Percentiles rank a stretch among this genome's conserved stretches.
Evolutionary conservation across 2,329 filamentous ascomycete genomes (phyloP).

Genomic region (Colletotrichum trifolii): DNA sequence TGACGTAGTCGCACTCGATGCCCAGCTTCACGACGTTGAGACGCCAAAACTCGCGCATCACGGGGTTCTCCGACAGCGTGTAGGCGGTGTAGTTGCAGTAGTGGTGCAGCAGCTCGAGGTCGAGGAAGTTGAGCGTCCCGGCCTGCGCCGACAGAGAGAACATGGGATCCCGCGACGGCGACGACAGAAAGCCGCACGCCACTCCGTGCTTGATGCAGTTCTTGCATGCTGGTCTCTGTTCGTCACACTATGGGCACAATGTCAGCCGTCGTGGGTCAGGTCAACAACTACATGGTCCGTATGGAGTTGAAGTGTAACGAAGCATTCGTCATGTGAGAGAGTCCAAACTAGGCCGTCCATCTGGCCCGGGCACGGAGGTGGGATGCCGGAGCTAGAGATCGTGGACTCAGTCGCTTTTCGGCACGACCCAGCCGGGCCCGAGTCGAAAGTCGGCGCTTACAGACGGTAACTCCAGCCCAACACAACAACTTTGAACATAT

Average conservation of each 20-base stretch:
- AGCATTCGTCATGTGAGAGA: no score
- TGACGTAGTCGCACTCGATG: constrained; percentile 58
- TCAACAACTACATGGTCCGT: background rate
- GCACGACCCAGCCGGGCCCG: no score
- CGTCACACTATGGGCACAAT: constrained; percentile 48
- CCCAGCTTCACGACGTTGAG: constrained; percentile 59
- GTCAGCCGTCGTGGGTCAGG: constrained; percentile 9
- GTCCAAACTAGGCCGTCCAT: no score
- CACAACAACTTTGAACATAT: no score
- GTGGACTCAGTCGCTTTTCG: no score
- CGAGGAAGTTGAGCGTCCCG: constrained; percentile 49
- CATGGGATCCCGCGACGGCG: constrained; percentile 18
- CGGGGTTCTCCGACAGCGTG: constrained; percentile 56
- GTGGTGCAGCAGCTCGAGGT: constrained; percentile 65
- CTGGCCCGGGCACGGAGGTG: no score
- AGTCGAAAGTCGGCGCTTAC: no score
- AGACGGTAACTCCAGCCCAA: background rate
- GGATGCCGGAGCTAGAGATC: no score
- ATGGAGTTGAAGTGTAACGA: no score
- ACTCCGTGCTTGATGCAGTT: constrained; percentile 55
- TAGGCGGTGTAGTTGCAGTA: constrained; percentile 60
- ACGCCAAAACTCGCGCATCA: constrained; percentile 58
- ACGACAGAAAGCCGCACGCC: constrained; percentile 48
- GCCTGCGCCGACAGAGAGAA: constrained; percentile 30
- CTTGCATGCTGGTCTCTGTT: constrained; percentile 50